phyloP scores from a whole-genome alignment of 2,329 filamentous ascomycete genomes.

The Rachicladosporium sp. region DNA sequence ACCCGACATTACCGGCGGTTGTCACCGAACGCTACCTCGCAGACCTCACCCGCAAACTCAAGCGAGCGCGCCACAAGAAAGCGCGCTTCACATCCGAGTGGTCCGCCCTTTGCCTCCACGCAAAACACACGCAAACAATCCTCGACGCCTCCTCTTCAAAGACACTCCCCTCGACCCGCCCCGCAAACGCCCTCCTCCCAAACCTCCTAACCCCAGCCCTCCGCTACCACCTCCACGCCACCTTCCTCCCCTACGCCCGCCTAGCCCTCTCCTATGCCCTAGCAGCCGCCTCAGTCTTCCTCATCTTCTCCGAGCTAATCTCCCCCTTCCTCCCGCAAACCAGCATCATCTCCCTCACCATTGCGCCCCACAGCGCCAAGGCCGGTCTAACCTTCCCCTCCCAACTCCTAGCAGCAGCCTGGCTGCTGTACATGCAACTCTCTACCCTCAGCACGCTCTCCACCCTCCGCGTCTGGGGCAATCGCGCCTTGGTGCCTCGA shows the following conservation, averaged over 20 bases:
- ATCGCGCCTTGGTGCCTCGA: constrained; percentile 74
- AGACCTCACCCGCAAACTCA: constrained; percentile 70
- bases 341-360: constrained; percentile 55
- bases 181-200: constrained; percentile 35
- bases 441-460: constrained; percentile 79
- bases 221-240: constrained; percentile 65
- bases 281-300: constrained; percentile 61
- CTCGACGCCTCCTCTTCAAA: constrained; percentile 73
- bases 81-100: constrained; percentile 77
- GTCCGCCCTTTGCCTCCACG: constrained; percentile 64
- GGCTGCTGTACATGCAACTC: constrained; percentile 93
- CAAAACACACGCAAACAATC: constrained; percentile 64
- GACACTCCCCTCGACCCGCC: constrained; percentile 61
- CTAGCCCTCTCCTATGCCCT: constrained; percentile 55
- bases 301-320: constrained; percentile 89
- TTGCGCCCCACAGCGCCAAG: constrained; percentile 58
- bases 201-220: constrained; percentile 66
- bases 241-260: constrained; percentile 57
- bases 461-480: constrained; percentile 95
- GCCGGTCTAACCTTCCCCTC: constrained; percentile 75
- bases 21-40: constrained; percentile 90
- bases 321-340: constrained; percentile 67
- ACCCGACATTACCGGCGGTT: constrained; percentile 48
- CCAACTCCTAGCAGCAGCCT: constrained; percentile 70
- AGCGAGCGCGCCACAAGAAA: constrained; percentile 70